Evolutionary conservation across 768 basidiomycete genomes (phyloP).

Genomic region (Amanita inopinata): DNA sequence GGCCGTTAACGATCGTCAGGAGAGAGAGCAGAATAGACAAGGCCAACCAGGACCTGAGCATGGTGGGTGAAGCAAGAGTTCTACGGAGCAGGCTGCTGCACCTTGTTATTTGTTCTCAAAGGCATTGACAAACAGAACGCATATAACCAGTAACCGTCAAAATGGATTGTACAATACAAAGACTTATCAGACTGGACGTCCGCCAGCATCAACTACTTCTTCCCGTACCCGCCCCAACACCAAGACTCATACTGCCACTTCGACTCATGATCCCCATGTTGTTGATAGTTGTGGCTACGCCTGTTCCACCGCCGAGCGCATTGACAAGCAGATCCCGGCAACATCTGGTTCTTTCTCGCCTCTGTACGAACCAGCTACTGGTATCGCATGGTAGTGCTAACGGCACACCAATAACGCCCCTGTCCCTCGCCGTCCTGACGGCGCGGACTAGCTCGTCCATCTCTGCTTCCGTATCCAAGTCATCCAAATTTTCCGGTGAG

Average conservation of each 20-base stretch:
- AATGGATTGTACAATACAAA: too few species aligned
- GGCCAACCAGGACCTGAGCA: conserved; percentile 18
- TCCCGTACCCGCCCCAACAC: too few species aligned
- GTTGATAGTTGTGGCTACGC: conserved; percentile 20
- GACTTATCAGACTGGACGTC: too few species aligned
- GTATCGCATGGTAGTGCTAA: conserved; percentile 67
- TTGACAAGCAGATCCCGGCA: conserved; percentile 50
- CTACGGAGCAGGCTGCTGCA: conserved; percentile 4
- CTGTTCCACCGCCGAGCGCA: conserved; percentile 34
- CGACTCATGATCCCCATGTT: conserved; percentile 24
- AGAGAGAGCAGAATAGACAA: conserved; percentile 22
- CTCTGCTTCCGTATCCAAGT: conserved; percentile 80
- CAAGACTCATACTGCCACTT: conserved; percentile 18
- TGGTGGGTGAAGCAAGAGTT: conserved; percentile 10
- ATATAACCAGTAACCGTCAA: conserved; percentile 3
- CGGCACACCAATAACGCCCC: conserved; percentile 52
- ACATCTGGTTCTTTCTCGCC: conserved; percentile 55
- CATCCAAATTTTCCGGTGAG: conserved; percentile 60
- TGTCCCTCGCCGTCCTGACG: conserved; percentile 44
- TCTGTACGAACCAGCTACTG: conserved; percentile 73
- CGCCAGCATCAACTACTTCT: too few species aligned
- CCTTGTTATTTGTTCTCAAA: conserved; percentile 15
- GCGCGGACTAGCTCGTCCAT: conserved; percentile 63
- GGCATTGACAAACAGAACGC: conserved; percentile 11
- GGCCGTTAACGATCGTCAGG: conserved; percentile 50